Percentiles rank a stretch among this genome's conserved stretches.
These are phyloP conservation scores for Cercospora zeina DNA, from an alignment of 2,329 filamentous ascomycete species.

Conservation along the genomic window DNA sequence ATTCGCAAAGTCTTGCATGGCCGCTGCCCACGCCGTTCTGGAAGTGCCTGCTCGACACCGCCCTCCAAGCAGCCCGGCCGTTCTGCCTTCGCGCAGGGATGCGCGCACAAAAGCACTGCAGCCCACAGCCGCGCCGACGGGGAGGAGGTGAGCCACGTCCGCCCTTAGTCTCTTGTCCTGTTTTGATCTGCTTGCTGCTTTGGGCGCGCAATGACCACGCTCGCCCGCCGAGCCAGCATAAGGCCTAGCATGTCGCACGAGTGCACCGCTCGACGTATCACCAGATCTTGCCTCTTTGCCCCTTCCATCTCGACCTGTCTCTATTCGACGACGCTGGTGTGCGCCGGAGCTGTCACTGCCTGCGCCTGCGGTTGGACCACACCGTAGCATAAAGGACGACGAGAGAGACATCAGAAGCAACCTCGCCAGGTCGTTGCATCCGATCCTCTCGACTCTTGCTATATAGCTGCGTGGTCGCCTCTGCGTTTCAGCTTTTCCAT, in stretches of 20 bases:
- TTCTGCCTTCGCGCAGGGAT: conserved; percentile 41
- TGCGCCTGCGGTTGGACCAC: conserved; percentile 29
- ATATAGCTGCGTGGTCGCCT: conserved; percentile 31
- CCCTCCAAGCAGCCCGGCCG: conserved; percentile 32
- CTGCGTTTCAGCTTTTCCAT: conserved; percentile 31
- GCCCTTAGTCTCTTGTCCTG: conserved; percentile 43
- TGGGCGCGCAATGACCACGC: conserved; percentile 36
- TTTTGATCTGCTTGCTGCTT: conserved; percentile 40
- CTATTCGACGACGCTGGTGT: conserved; percentile 37
- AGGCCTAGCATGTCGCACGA: conserved; percentile 38
- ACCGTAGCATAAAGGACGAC: conserved; percentile 35
- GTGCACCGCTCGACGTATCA: conserved; percentile 39
- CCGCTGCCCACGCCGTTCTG: conserved; percentile 29
- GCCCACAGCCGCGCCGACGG: conserved; percentile 49
- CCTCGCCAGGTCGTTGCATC: conserved; percentile 27
- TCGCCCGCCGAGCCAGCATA: conserved; percentile 30
- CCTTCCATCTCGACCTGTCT: conserved; percentile 36
- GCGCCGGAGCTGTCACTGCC: conserved; percentile 40
- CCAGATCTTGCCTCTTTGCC: conserved; percentile 40
- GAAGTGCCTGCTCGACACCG: conserved; percentile 30
- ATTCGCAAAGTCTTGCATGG: conserved; percentile 34
- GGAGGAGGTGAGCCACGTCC: conserved; percentile 40
- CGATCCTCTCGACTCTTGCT: conserved; percentile 19
- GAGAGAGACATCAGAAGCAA: conserved; percentile 25
- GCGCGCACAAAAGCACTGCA: conserved; percentile 42